These are phyloP conservation scores for Pisolithus thermaeus DNA, from an alignment of 1,284 basidiomycete species.

Conservation along the genomic window DNA sequence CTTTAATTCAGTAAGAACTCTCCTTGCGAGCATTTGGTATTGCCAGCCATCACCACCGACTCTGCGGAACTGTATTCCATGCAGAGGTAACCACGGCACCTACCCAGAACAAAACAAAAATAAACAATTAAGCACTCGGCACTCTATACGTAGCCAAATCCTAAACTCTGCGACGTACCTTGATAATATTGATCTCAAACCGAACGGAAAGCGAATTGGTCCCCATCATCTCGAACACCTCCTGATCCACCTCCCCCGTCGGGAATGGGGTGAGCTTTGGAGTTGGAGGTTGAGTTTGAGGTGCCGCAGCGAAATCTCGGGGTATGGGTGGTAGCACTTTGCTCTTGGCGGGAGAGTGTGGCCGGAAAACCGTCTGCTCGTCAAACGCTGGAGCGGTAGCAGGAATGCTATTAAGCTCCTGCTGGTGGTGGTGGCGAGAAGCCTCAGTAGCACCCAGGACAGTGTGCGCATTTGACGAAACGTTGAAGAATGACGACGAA, in stretches of 20 bases:
- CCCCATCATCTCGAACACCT: slow-evolving; percentile 68
- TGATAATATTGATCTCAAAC: slow-evolving; percentile 93
- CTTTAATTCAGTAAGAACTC: slow-evolving; percentile 90
- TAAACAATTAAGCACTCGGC: not conserved
- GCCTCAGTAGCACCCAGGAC: slow-evolving; percentile 33
- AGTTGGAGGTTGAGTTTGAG: slow-evolving; percentile 22
- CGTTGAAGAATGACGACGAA: slow-evolving; percentile 77
- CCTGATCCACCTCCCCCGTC: slow-evolving; percentile 59
- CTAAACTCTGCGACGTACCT: no score
- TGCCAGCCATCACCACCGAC: slow-evolving; percentile 95
- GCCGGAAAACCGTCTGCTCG: slow-evolving; percentile 31
- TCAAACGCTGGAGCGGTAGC: slow-evolving; percentile 25
- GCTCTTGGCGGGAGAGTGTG: slow-evolving; percentile 39
- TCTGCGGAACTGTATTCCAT: slow-evolving; percentile 94
- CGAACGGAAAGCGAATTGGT: slow-evolving; percentile 77
- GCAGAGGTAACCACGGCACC: slow-evolving; percentile 91
- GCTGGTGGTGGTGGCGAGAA: slow-evolving; percentile 17
- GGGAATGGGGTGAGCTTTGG: slow-evolving; percentile 42
- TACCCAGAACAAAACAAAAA: slow-evolving; percentile 27
- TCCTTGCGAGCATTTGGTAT: slow-evolving; percentile 93
- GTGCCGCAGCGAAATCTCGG: slow-evolving; percentile 46
- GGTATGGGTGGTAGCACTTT: slow-evolving; percentile 72
- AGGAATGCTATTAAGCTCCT: slow-evolving; percentile 16
- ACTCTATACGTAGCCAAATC: not conserved
- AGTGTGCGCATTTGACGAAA: slow-evolving; percentile 50